Evolutionary conservation across 2,329 filamentous ascomycete species (phyloP), one percentile per base, ranked within the genome.

Genomic region (Alternaria triticina): DNA sequence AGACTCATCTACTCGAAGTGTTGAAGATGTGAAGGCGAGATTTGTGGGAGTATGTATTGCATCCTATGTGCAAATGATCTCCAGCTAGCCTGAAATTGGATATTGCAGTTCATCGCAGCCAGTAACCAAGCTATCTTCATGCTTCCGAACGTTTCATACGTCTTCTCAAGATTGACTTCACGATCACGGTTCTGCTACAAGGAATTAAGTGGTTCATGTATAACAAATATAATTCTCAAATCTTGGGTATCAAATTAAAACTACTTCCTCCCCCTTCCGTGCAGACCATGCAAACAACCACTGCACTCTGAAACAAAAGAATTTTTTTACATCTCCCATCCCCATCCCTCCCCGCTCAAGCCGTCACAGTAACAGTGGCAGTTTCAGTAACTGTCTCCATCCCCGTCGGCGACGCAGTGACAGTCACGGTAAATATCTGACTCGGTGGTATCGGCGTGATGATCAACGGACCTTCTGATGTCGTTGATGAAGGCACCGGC

Each of bases 361-460:
- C 69, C 27, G 69, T 72, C 15, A 71, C 73, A 36, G 68, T 74
- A 8, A 70, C 68, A 17, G 69, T 74, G 3, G 61, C 64, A 3
- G 76, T 79, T 45, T 69, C 73, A 1, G 68, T 75, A 2, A 73
- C 67, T 0, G 74, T 79, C 47, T 76, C 76, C 56, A 70, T 77
- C 60, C 72, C 73, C 11, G 71, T 79, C 33, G 67, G 67, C 5
- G 75, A 77, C 40, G 69, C 70, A 13, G 76, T 78, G 10, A 71
- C 73, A 1, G 77, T 79, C 15, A 79, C 66, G 0, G 76, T 78
- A n/a, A 79, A 77, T 0, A 78, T 65, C 60, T 77, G 75, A 46
- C 68, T 74, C 5, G 71, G 69, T 28, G 74, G 66, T 55, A 79
- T 78, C 4, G 74, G 75, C 17, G 74, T 77, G 12, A 77, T 73